Percentiles rank a stretch among this genome's conserved stretches.
Evolutionary conservation across 2,329 filamentous ascomycete species (phyloP).

Genomic region (Pseudogymnoascus destructans): DNA sequence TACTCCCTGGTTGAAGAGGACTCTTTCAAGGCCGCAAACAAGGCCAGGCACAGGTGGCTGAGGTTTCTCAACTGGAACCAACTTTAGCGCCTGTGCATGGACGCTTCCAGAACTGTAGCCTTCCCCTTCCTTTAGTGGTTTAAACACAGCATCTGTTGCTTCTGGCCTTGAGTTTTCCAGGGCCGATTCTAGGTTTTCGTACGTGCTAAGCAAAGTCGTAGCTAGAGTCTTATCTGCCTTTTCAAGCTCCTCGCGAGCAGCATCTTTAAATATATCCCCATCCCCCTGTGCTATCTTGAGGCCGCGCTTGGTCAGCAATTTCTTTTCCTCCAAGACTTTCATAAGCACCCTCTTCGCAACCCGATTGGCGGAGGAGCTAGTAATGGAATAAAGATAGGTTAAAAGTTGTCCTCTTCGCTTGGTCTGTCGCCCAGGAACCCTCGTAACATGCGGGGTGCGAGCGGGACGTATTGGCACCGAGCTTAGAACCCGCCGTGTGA

Average conservation of each 20-base stretch:
- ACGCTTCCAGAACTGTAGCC: conserved; percentile 13
- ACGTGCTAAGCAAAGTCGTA: not conserved
- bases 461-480: not conserved
- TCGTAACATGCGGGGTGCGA: not conserved
- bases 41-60: conserved; percentile 23
- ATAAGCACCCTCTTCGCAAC: conserved; percentile 29
- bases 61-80: conserved; percentile 20
- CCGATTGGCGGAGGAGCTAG: not conserved
- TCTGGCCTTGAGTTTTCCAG: not conserved
- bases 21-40: conserved; percentile 31
- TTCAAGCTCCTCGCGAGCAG: not conserved
- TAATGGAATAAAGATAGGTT: not conserved
- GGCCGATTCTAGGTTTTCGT: not conserved
- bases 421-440: not conserved
- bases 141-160: not conserved
- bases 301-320: not conserved
- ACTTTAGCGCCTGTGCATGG: conserved; percentile 18
- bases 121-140: not conserved
- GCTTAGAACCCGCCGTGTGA: not conserved
- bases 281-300: not conserved
- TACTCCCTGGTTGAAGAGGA: conserved; percentile 90
- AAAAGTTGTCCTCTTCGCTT: not conserved
- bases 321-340: conserved; percentile 66
- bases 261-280: not conserved
- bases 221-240: not conserved